Base-by-base conservation (phyloP, 164 flowering plant species). In the Sextonia rubra region DNA sequence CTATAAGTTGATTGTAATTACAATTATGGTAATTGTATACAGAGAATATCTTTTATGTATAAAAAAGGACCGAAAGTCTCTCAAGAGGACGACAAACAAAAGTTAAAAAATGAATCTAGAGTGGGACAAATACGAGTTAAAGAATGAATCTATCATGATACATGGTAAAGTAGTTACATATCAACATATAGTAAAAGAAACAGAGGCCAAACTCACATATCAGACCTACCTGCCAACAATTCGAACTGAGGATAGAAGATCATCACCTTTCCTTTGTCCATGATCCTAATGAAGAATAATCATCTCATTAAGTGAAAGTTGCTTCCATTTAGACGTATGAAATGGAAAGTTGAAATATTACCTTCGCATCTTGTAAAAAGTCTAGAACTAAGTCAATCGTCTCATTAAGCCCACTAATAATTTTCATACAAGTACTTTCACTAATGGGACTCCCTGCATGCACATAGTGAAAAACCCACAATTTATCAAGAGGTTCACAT, bases 361-460 rank as follows among this genome's bases (percentile, higher is more conserved):
- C 98, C 97, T 91, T 91, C 61, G 97, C 96, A 90, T 95, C 99
- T 86, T 89, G 86, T 62, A 95, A 69, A 78, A 84, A 93, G 70
- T 95, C 97, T 26, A 95, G 75, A 62, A 91, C 94, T 24, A 89
- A 82, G 71, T 84, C 85, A 72, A 84, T 77, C 3, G 98, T 95
- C 86, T 95, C 99, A 80, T 88, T 84, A 62, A 95, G 90, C 71
- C 88, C 91, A 61, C 75, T 37, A 44, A 95, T 86, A 76, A 91
- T 85, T 82, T 85, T 93, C 22, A 72, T 82, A 60, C 81, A 79
- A 55, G 89, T 85, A 68, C 74, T 74, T 67, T 89, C 98, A 81
- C 79, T 81, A 62, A 89, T 81, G 63, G 79, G 73, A 44, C 73
- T 60, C 67, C 82, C 92, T 88, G 85, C 67, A 80, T 68, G 30